Evolutionary conservation across 164 flowering plant species (phyloP), one percentile per base, ranked within the genome.

Genomic region (Vitis amurensis): DNA sequence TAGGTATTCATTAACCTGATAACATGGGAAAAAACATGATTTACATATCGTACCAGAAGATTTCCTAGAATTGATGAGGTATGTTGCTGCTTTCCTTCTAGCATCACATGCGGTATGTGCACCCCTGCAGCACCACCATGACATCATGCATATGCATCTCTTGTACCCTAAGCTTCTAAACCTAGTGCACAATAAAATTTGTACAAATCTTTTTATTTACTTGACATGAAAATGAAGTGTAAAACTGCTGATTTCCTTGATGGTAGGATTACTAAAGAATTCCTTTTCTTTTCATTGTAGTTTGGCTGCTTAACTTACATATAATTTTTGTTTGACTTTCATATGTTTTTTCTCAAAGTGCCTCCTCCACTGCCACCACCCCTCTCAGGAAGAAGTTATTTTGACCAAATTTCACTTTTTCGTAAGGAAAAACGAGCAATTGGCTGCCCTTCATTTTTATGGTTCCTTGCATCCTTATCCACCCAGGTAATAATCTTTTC

Each of bases 311-410:
- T 53, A 56, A 19, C 59, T 63, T 68, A 60, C 29, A 47, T 51
- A 19, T 48, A n/a, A 44, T 63, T 17, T 50, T 71, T 63, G 8
- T 63, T 77, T 77, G 73, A 74, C 65, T 74, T 73, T 68, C 68
- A 19, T 77, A 68, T 76, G 69, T 53, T 61, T 79, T 23, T 78
- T 76, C 76, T 88, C 73, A 69, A 72, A 94, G 98, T 94, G 90
- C 95, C 95, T 72, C 89, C 90, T 79, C 94, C 92, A 69, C 78
- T 92, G 8, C 97, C 98, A 67, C 97, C 91, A 72, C 92, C 89
- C 73, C 64, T 84, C 73, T 92, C 98, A 76, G 94, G 95, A 92
- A 79, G 76, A 80, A 88, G 92, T 78, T 85, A 63, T 30, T 67
- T 61, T 55, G 78, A 91, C 57, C 97, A 89, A 55, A 23, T 80